Percentiles rank a stretch among this genome's conserved stretches.
Conservation (phyloP, 495 filamentous ascomycete species). For the Aspergillus taichungensis region DNA sequence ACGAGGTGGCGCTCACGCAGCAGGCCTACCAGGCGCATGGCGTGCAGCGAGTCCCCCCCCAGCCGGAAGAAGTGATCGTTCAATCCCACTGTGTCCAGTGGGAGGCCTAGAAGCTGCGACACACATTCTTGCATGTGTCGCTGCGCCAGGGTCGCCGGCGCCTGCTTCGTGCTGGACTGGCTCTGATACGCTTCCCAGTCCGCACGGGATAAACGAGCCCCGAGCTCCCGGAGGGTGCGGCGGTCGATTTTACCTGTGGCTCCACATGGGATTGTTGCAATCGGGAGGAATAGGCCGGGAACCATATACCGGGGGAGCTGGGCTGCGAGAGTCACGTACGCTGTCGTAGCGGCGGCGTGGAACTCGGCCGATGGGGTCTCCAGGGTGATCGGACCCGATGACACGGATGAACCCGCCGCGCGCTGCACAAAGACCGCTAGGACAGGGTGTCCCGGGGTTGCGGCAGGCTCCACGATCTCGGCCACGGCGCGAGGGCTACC, state of each 20-base stretch:
- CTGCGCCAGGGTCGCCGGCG: not conserved
- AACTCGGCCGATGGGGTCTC: not conserved
- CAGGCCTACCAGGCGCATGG: not conserved
- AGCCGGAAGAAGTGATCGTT: conserved; percentile 2
- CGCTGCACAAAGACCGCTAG: not conserved
- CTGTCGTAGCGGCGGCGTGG: not conserved
- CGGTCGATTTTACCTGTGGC: not conserved
- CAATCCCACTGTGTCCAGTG: not conserved
- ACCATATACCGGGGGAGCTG: not conserved
- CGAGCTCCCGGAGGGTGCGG: not conserved
- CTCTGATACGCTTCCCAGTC: not conserved
- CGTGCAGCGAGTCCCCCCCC: conserved; percentile 7
- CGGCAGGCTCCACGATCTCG: not conserved
- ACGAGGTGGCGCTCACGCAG: too few relatives aligned
- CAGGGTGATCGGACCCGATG: not conserved
- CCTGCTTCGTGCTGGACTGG: not conserved
- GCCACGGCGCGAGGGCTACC: not conserved
- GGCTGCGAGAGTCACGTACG: too few relatives aligned
- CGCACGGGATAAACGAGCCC: not conserved
- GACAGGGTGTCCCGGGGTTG: not conserved
- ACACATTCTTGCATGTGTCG: not conserved
- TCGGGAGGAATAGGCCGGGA: not conserved
- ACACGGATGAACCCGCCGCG: too few relatives aligned
- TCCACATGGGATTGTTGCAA: not conserved
- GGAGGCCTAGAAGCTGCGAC: not conserved